Percentiles rank a stretch among this genome's conserved stretches.
Evolutionary conservation across 345 rosid genomes (phyloP).

Genomic region (Gossypium stocksii): DNA sequence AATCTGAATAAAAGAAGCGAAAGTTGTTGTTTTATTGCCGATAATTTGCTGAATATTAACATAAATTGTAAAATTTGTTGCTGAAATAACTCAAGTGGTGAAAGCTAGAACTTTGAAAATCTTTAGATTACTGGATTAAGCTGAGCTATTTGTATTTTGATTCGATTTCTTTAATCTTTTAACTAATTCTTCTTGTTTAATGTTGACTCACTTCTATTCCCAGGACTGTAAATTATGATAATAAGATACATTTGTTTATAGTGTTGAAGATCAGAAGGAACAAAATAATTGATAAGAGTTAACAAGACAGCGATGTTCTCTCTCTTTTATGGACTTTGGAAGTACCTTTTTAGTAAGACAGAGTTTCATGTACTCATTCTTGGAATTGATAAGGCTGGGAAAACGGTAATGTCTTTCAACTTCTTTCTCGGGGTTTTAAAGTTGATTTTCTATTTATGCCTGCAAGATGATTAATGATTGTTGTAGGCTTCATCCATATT

Average conservation of each 20-base stretch:
- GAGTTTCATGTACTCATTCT: conserved; percentile 95
- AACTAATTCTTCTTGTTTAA: background rate
- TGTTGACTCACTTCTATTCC: background rate
- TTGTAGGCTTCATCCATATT: background rate
- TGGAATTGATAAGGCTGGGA: conserved; percentile 97
- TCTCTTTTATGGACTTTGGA: conserved; percentile 88
- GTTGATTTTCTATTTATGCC: background rate
- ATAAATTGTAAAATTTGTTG: background rate
- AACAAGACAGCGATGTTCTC: conserved; percentile 75
- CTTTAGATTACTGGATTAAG: background rate
- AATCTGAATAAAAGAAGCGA: background rate
- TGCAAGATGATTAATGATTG: background rate
- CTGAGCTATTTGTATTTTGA: background rate
- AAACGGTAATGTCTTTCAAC: conserved; percentile 55
- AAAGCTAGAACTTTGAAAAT: background rate
- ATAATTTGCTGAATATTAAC: background rate
- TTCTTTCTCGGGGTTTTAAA: background rate
- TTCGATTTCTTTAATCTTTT: background rate
- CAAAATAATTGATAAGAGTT: conserved; percentile 3
- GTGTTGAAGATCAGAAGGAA: conserved; percentile 20
- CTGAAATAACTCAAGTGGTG: background rate
- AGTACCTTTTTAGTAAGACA: conserved; percentile 72
- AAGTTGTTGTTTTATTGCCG: background rate
- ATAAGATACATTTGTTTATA: conserved; percentile 15
- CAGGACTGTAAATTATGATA: conserved; percentile 16